Evolutionary conservation across 2,329 filamentous ascomycete genomes (phyloP), one percentile per base, ranked within the genome.

Genomic region (Colletotrichum tropicale): DNA sequence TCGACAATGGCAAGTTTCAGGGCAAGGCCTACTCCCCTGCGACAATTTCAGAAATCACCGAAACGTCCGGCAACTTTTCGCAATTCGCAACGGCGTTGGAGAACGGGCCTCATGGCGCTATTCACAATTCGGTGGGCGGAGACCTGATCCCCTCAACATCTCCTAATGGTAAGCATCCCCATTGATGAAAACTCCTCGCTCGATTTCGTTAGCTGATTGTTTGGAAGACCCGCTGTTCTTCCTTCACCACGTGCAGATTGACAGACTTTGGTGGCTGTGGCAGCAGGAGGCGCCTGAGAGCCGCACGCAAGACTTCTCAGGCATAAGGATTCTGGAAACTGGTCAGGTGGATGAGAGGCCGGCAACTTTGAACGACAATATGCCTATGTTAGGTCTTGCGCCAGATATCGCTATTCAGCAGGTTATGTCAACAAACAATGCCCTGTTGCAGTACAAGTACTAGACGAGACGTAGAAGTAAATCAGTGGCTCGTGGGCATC

Each of bases 81-180:
- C 8, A 52, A 32, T 34, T 61, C 12, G 68, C 68, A 10, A 71
- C 68, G 15, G 13, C 24, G n/a, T 70, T 84, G 7, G 83, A 84
- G 70, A 48, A 77, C 16, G 79, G 77, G 2, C 79, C 81, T 6
- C 82, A 84, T 64, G 77, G 79, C 6, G 78, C 79, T 3, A 81
- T 84, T 52, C 82, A 79, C 52, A 66, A 60, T 8, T 71, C 65
- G 6, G 77, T 80, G 15, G 76, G 65, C 6, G 83, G 82, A 6
- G 83, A 84, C 36, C 80, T 84, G 73, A 75, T 71, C 2, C 74
- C 77, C 1, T 70, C 79, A 7, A 82, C 81, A 3, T 82, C 81
- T 83, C 84, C 16, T 4, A 75, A 75, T 24, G 72, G 72, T 62
- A 38, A 34, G 61, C 36, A 15, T 6, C 13, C n/a, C 3, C 58